Conservation (phyloP, 148 eudicot species). For the Cornus suecica region DNA sequence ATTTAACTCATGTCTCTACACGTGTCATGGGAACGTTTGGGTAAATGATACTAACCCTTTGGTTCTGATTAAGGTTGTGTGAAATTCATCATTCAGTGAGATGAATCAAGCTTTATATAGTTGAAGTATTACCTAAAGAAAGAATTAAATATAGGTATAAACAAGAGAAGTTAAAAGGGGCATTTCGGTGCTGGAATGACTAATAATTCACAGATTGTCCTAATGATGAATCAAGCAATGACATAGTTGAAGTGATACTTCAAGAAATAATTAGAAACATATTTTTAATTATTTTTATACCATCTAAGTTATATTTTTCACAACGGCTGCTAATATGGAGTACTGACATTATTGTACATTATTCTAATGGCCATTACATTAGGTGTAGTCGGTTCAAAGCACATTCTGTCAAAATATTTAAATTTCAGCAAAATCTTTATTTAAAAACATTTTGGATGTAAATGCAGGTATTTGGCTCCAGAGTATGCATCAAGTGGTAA, state of each 20-base stretch:
- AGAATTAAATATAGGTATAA: neutral
- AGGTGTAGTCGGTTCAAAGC: too few relatives aligned
- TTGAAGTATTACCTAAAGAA: neutral
- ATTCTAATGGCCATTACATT: too few relatives aligned
- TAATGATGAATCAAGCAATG: too few relatives aligned
- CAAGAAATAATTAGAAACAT: too few relatives aligned
- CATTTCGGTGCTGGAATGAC: too few relatives aligned
- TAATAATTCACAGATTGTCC: too few relatives aligned
- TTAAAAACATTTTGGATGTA: neutral
- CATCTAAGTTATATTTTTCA: neutral
- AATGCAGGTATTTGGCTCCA: constrained; percentile 72
- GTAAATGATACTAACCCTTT: constrained; percentile 24
- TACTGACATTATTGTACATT: too few relatives aligned
- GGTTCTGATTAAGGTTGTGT: neutral
- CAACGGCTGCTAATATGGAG: too few relatives aligned
- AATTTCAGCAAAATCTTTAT: neutral
- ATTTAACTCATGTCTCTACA: constrained; percentile 78
- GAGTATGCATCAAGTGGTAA: constrained; percentile 90
- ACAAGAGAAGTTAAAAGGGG: neutral
- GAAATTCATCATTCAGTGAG: neutral
- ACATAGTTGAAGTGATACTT: too few relatives aligned
- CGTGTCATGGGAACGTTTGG: constrained; percentile 98
- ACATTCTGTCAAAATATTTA: too few relatives aligned
- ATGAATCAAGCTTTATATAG: neutral
- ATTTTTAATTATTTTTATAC: too few relatives aligned